phyloP scores from a whole-genome alignment of 164 flowering plant genomes.

The Berberis thunbergii region DNA sequence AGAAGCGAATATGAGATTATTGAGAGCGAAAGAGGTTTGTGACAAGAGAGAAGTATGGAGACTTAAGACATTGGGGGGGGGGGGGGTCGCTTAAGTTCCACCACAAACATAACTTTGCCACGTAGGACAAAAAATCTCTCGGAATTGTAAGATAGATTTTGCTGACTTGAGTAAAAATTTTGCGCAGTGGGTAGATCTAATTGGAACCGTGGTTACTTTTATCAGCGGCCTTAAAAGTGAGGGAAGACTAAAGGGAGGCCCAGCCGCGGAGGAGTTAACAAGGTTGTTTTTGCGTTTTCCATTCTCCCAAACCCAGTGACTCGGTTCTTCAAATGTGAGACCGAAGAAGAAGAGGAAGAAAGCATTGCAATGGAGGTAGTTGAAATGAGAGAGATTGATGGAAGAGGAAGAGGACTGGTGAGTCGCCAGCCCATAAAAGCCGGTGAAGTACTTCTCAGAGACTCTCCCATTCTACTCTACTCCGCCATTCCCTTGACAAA shows the following conservation, averaged over 20 bases:
- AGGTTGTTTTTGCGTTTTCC: neutral
- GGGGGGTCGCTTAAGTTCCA: too few relatives aligned
- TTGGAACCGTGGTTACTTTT: too few relatives aligned
- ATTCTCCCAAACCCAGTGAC: neutral
- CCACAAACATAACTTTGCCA: too few relatives aligned
- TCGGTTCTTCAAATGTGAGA: neutral
- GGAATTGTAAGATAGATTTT: too few relatives aligned
- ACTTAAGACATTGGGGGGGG: too few relatives aligned
- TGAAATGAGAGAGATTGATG: conserved; percentile 30
- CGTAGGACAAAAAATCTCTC: too few relatives aligned
- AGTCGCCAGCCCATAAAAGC: conserved; percentile 39
- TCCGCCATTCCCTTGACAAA: conserved; percentile 34
- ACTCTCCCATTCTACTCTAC: conserved; percentile 69
- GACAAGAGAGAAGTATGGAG: too few relatives aligned
- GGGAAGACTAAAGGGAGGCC: neutral
- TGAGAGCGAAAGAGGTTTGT: too few relatives aligned
- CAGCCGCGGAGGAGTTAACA: neutral
- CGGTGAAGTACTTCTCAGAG: conserved; percentile 68
- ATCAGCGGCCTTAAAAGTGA: too few relatives aligned
- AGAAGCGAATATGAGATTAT: too few relatives aligned
- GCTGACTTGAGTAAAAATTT: too few relatives aligned
- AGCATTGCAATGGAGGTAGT: neutral
- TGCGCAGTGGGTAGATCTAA: too few relatives aligned
- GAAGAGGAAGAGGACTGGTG: conserved; percentile 56
- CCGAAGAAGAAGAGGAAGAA: neutral